These are phyloP conservation scores for Stephania japonica DNA, from an alignment of 164 flowering plant species.

Conservation along the genomic window DNA sequence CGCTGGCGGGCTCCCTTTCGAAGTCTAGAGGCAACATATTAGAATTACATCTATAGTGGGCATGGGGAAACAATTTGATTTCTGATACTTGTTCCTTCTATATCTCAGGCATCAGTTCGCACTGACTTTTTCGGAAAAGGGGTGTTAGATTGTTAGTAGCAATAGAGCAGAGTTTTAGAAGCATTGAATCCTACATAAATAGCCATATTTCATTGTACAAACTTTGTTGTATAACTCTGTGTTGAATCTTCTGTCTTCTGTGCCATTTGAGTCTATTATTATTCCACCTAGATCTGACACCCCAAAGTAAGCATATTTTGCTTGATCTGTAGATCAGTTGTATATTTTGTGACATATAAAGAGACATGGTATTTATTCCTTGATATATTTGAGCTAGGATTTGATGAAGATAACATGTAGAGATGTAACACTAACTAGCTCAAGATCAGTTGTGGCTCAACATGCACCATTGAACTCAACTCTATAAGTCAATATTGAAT, in stretches of 20 bases:
- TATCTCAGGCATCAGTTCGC: neutral
- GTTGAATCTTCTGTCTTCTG: neutral
- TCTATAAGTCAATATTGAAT: no score
- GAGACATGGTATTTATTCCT: neutral
- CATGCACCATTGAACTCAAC: no score
- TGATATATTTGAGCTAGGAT: neutral
- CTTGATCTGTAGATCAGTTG: neutral
- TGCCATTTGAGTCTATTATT: neutral
- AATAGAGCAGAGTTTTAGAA: neutral
- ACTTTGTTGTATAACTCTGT: slow-evolving; percentile 8
- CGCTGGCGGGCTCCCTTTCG: slow-evolving; percentile 3
- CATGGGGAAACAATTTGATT: slow-evolving; percentile 5
- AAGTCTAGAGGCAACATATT: slow-evolving; percentile 5
- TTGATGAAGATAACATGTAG: neutral
- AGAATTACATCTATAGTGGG: slow-evolving; percentile 1
- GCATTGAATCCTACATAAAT: no score
- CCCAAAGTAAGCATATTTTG: neutral
- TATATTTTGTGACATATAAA: no score
- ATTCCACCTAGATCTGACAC: neutral
- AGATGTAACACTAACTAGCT: neutral
- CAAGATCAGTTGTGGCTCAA: neutral
- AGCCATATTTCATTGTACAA: slow-evolving; percentile 7
- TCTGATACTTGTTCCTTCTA: slow-evolving; percentile 5
- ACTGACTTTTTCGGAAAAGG: neutral
- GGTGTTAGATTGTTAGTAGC: neutral